These are phyloP conservation scores for Brasenia schreberi DNA, from an alignment of 164 flowering plant genomes.

Conservation along the genomic window DNA sequence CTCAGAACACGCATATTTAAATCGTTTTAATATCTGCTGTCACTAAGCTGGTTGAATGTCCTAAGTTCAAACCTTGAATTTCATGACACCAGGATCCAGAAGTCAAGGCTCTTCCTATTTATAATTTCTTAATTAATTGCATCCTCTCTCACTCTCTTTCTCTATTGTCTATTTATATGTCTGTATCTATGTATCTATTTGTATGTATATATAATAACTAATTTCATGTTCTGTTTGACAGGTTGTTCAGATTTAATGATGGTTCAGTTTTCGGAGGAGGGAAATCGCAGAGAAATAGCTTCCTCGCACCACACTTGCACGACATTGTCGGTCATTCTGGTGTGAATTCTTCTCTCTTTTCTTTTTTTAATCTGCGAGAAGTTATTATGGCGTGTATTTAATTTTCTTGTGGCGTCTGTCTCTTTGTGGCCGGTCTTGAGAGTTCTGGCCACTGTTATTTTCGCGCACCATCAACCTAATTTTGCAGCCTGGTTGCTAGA, in stretches of 20 bases:
- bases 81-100: not conserved
- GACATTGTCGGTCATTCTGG: not conserved
- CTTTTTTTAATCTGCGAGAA: too few species aligned
- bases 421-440: not conserved
- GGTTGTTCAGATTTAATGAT: not conserved
- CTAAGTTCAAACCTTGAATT: not conserved
- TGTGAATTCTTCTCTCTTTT: not conserved
- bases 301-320: not conserved
- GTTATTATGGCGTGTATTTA: too few species aligned
- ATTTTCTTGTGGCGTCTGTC: not conserved
- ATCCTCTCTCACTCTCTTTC: not conserved
- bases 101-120: not conserved
- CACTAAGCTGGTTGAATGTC: not conserved
- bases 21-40: not conserved
- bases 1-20: not conserved
- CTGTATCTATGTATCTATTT: too few species aligned
- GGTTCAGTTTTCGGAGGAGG: not conserved
- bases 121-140: not conserved
- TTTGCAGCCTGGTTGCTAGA: not conserved
- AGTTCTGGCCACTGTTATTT: not conserved
- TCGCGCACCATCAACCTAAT: not conserved
- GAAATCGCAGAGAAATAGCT: not conserved
- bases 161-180: too few species aligned
- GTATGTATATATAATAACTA: too few species aligned
- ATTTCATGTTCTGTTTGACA: not conserved